phyloP scores from a whole-genome alignment of 2,329 filamentous ascomycete species.

The Colletotrichum echinochloae region DNA sequence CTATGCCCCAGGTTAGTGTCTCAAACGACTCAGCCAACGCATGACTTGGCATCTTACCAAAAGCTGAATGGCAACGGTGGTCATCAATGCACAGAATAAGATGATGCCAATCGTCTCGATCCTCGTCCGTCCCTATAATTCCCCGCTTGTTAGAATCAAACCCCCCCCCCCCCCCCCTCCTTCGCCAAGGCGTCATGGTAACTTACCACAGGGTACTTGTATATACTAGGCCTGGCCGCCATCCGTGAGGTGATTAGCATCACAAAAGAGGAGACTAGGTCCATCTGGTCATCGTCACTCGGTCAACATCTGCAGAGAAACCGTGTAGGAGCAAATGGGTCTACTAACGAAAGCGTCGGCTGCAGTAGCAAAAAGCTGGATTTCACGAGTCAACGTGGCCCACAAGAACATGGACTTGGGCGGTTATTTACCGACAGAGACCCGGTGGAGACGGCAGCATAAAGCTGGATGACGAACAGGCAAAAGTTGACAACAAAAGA shows the following conservation, averaged over 20 bases:
- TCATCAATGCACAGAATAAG: constrained; percentile 75
- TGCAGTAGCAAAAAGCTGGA: constrained; percentile 70
- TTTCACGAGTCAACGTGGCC: constrained; percentile 25
- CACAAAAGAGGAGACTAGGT: constrained; percentile 72
- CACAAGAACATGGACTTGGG: constrained; percentile 5
- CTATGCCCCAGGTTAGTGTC: constrained; percentile 45
- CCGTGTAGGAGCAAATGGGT: background rate
- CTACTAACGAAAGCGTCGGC: constrained; percentile 70
- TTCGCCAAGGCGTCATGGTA: constrained; percentile 13
- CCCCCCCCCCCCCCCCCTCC: too few relatives aligned
- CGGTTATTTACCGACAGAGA: constrained; percentile 60
- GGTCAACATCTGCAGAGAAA: constrained; percentile 38
- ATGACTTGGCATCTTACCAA: constrained; percentile 56
- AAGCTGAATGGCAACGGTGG: constrained; percentile 72
- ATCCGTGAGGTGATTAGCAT: constrained; percentile 71
- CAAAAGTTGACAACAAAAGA: constrained; percentile 65
- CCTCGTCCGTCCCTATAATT: constrained; percentile 64
- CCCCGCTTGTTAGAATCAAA: constrained; percentile 17
- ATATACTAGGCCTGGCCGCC: constrained; percentile 69
- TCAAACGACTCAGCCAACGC: constrained; percentile 36
- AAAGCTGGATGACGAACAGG: constrained; percentile 69
- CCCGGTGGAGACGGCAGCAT: constrained; percentile 68
- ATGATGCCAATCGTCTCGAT: constrained; percentile 75
- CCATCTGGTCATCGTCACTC: constrained; percentile 57
- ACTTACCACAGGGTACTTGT: constrained; percentile 70